Evolutionary conservation across 305 asterid genomes (phyloP).

Genomic region (Rubia balearica): DNA sequence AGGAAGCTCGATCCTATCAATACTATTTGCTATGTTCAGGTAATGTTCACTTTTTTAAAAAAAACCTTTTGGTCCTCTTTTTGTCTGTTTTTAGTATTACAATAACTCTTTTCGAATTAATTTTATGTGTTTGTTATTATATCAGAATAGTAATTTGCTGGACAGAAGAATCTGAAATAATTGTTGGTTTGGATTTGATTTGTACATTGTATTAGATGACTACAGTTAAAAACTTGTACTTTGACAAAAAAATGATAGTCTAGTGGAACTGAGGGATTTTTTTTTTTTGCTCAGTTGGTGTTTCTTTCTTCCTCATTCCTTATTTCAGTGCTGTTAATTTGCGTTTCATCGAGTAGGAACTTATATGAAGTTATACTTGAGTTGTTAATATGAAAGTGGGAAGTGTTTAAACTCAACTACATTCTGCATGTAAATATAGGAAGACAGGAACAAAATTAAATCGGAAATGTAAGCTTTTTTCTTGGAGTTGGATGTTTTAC

Average conservation of each 20-base stretch:
- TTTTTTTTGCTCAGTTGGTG: no score
- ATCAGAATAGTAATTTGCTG: neutral
- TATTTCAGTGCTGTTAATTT: neutral
- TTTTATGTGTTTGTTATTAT: no score
- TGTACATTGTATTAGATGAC: neutral
- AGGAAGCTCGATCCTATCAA: slow-evolving; percentile 70
- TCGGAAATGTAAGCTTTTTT: no score
- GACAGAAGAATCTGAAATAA: neutral
- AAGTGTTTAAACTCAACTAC: no score
- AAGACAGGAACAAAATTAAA: no score
- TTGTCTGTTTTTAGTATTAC: neutral
- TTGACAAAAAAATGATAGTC: no score
- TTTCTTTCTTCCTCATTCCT: neutral
- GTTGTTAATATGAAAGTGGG: neutral
- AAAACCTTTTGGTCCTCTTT: no score
- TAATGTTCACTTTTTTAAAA: slow-evolving; percentile 9
- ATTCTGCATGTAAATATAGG: no score
- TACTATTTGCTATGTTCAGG: slow-evolving; percentile 77
- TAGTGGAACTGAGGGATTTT: no score
- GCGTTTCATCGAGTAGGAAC: neutral
- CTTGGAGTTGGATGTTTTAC: neutral
- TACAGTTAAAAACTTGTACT: neutral
- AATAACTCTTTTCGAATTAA: no score
- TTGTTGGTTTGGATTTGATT: neutral
- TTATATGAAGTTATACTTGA: neutral